phyloP scores from a whole-genome alignment of 2,329 filamentous ascomycete genomes.

The Aspergillus costaricaensis region DNA sequence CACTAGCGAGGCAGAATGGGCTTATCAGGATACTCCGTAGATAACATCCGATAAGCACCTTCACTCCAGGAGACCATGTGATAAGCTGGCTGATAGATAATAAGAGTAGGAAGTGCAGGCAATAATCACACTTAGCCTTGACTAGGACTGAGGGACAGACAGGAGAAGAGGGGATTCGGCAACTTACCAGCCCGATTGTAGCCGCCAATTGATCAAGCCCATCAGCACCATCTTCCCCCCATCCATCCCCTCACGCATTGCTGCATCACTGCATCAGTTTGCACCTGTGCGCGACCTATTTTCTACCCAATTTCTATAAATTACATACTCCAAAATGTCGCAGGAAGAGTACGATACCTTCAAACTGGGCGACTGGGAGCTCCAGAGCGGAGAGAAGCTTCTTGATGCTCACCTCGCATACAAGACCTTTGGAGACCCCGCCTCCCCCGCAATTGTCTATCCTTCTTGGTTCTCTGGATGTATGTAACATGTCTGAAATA shows the following conservation, averaged over 20 bases:
- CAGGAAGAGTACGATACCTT: conserved; percentile 53
- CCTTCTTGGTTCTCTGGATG: conserved; percentile 73
- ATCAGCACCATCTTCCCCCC: neutral
- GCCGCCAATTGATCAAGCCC: neutral
- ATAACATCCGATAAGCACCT: too few relatives aligned
- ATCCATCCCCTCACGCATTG: neutral
- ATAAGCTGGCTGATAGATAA: too few relatives aligned
- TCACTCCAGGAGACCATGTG: too few relatives aligned
- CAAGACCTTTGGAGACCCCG: conserved; percentile 69
- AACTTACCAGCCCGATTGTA: neutral
- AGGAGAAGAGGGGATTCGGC: too few relatives aligned
- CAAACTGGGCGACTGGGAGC: conserved; percentile 65
- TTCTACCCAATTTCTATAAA: too few relatives aligned
- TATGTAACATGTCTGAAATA: conserved; percentile 32
- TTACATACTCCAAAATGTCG: conserved; percentile 7
- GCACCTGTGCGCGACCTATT: neutral
- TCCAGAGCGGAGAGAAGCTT: conserved; percentile 65
- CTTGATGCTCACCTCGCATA: conserved; percentile 70
- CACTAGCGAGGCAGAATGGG: too few relatives aligned
- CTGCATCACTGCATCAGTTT: neutral
- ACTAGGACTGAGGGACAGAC: too few relatives aligned
- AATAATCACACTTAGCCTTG: too few relatives aligned
- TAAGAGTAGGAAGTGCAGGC: too few relatives aligned
- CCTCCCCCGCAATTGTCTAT: conserved; percentile 69
- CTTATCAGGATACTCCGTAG: too few relatives aligned